Conservation (phyloP, 305 asterid species). For the Fraxinus xanthoxyloides region DNA sequence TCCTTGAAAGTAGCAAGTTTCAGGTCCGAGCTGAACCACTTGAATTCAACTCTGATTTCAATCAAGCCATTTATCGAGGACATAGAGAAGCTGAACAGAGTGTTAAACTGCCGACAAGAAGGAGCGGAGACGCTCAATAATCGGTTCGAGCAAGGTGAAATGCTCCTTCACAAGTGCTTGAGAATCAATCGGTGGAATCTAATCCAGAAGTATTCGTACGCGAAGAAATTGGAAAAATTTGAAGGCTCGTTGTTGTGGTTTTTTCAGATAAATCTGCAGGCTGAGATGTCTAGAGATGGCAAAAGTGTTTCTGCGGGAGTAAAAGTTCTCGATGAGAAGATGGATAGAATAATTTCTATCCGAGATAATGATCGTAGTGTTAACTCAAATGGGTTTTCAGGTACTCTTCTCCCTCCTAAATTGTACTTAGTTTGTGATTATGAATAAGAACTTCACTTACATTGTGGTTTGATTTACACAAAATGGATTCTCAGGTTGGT, state of each 20-base stretch:
- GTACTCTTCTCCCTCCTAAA: background rate
- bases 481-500: conserved; percentile 19
- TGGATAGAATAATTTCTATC: background rate
- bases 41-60: conserved; percentile 9
- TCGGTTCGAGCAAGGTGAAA: conserved; percentile 22
- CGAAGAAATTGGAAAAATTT: conserved; percentile 18
- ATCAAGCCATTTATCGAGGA: conserved; percentile 29
- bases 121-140: conserved; percentile 17
- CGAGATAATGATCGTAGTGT: background rate
- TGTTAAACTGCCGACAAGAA: conserved; percentile 14
- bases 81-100: conserved; percentile 28
- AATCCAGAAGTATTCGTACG: conserved; percentile 1
- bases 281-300: conserved; percentile 19
- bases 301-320: conserved; percentile 11
- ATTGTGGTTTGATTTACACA: background rate
- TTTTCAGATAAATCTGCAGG: conserved; percentile 20
- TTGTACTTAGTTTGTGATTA: background rate
- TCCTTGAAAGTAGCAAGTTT: conserved; percentile 20
- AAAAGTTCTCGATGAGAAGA: background rate
- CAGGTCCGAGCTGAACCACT: conserved; percentile 21
- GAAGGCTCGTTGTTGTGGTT: conserved; percentile 19
- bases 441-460: background rate
- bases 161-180: conserved; percentile 25
- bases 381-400: background rate
- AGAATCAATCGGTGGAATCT: conserved; percentile 19